Evolutionary conservation across 78 protist genomes (phyloP), one percentile per base, ranked within the genome.

Genomic region (Neovahlkampfia damariscottae): DNA sequence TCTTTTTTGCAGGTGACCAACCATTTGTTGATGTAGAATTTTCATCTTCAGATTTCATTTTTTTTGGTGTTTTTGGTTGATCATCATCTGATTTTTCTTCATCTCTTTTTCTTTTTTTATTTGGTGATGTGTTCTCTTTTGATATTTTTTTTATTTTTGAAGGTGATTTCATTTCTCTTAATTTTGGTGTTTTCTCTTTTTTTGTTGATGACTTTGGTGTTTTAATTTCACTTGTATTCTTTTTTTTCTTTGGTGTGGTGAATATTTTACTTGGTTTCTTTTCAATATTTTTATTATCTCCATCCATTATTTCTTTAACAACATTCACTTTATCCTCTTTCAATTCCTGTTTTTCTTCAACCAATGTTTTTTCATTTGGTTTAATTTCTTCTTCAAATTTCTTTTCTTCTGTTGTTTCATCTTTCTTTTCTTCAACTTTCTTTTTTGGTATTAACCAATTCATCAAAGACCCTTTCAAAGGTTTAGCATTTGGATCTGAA

Each of bases 1-100:
- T 1, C 10, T 5, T 6, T 37, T 72, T 72, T 9, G 76, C 59
- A 59, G 38, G 19, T 35, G 70, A 59, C 76, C 76, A 72, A n/a
- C n/a, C n/a, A n/a, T n/a, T n/a, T n/a, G n/a, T n/a, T n/a, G n/a
- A n/a, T n/a, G n/a, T n/a, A n/a, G n/a, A n/a, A n/a, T n/a, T n/a
- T n/a, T n/a, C n/a, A n/a, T n/a, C n/a, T n/a, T n/a, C n/a, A n/a
- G n/a, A n/a, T n/a, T n/a, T n/a, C n/a, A n/a, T n/a, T n/a, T n/a
- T n/a, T n/a, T n/a, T n/a, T n/a, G n/a, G n/a, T n/a, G n/a, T n/a
- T n/a, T n/a, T n/a, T n/a, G n/a, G n/a, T n/a, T n/a, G n/a, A n/a
- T n/a, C n/a, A n/a, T n/a, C n/a, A n/a, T n/a, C n/a, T n/a, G n/a
- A n/a, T n/a, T n/a, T n/a, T n/a, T n/a, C n/a, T n/a, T n/a, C n/a